These are phyloP conservation scores for Rhodotorula sp. DNA, from an alignment of 1,284 basidiomycete species.

Conservation along the genomic window DNA sequence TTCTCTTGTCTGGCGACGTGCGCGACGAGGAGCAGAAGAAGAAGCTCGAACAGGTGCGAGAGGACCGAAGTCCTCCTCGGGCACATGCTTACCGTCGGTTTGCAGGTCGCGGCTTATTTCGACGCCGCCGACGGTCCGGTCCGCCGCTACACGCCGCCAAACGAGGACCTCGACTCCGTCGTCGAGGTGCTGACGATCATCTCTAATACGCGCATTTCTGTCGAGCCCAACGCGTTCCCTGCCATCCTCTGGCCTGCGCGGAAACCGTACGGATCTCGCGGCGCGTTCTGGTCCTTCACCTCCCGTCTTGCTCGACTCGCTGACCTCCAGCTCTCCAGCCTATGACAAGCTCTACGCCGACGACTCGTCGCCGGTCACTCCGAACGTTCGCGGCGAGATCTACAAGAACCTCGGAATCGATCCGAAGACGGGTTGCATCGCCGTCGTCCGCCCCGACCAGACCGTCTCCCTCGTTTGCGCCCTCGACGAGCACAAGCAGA, in stretches of 20 bases:
- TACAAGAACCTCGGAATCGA: conserved; percentile 47
- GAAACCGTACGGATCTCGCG: conserved; percentile 35
- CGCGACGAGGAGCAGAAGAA: conserved; percentile 11
- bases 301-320: background rate
- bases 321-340: conserved; percentile 2
- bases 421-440: conserved; percentile 42
- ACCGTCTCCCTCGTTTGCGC: conserved; percentile 42
- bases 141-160: conserved; percentile 30
- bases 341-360: conserved; percentile 45
- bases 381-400: conserved; percentile 44
- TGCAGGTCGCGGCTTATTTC: conserved; percentile 28
- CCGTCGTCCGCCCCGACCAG: conserved; percentile 49
- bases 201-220: conserved; percentile 30
- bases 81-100: background rate
- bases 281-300: conserved; percentile 16
- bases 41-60: conserved; percentile 22
- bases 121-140: conserved; percentile 35
- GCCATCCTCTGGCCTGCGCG: conserved; percentile 37
- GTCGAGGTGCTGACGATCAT: conserved; percentile 44
- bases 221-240: conserved; percentile 39
- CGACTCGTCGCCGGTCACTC: conserved; percentile 45
- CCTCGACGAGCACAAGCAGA: conserved; percentile 31
- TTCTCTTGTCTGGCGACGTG: conserved; percentile 43
- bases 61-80: no score
- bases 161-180: conserved; percentile 38